Evolutionary conservation across 2,329 filamentous ascomycete species (phyloP).

Genomic region (Hymenoscyphus occultus): DNA sequence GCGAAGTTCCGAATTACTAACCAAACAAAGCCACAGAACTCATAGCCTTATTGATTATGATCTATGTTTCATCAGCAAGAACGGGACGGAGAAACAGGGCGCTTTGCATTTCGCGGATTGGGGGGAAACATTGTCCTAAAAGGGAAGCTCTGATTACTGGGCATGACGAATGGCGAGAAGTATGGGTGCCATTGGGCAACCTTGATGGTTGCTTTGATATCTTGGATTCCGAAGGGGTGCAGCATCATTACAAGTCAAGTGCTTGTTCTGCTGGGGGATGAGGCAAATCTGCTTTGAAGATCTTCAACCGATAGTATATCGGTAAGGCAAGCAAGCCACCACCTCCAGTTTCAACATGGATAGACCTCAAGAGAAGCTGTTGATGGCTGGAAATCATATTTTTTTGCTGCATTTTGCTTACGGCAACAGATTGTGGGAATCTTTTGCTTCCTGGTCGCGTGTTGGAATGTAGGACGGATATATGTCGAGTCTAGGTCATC

Average conservation of each 20-base stretch:
- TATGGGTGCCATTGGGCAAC: background rate
- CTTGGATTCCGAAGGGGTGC: background rate
- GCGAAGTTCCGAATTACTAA: too few relatives aligned
- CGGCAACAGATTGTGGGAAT: background rate
- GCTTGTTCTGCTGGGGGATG: background rate
- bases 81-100: background rate
- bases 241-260: background rate
- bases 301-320: background rate
- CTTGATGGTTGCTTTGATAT: background rate
- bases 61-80: background rate
- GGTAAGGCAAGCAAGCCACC: too few relatives aligned
- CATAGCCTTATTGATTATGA: background rate
- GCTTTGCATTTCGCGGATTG: background rate
- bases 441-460: background rate
- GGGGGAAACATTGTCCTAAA: background rate
- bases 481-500: slow-evolving; percentile 4
- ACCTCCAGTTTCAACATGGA: too few relatives aligned
- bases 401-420: background rate
- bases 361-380: background rate
- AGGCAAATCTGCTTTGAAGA: background rate
- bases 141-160: slow-evolving; percentile 1
- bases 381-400: background rate
- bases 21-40: background rate
- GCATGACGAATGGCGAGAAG: background rate
- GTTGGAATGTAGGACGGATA: background rate